Conservation (phyloP, 2,329 filamentous ascomycete species). For the Clarireedia hainanense region DNA sequence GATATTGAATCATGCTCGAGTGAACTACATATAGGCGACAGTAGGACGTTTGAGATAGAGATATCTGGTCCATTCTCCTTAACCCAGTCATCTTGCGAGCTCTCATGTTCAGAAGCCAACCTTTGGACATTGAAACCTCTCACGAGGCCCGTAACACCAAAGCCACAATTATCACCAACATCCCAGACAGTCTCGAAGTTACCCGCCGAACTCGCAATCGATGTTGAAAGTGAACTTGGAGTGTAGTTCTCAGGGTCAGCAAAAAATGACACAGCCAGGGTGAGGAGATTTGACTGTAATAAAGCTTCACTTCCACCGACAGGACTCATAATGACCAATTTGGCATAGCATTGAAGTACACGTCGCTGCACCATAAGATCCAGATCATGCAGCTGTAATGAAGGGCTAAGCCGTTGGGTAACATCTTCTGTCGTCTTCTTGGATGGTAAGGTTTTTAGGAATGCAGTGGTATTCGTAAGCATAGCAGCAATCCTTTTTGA, state of each 20-base stretch:
- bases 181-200: conserved; percentile 95
- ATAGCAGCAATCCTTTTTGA: conserved; percentile 87
- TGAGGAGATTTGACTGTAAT: conserved; percentile 84
- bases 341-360: conserved; percentile 90
- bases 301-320: conserved; percentile 77
- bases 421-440: conserved; percentile 86
- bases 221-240: conserved; percentile 76
- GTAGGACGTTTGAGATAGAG: conserved; percentile 51
- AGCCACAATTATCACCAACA: conserved; percentile 86
- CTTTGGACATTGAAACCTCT: conserved; percentile 65
- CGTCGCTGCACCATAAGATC: conserved; percentile 89
- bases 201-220: conserved; percentile 83
- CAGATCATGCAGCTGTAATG: conserved; percentile 81
- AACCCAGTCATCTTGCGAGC: conserved; percentile 40
- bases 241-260: conserved; percentile 87
- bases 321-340: conserved; percentile 81
- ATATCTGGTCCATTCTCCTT: conserved; percentile 53
- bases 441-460: conserved; percentile 73
- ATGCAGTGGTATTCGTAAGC: conserved; percentile 89
- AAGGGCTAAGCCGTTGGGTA: conserved; percentile 72
- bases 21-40: conserved; percentile 71
- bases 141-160: conserved; percentile 83
- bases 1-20: conserved; percentile 83
- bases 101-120: conserved; percentile 61
- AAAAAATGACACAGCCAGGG: conserved; percentile 82